Base-by-base conservation (phyloP, 169 alveolate genomes). In the Cryptosporidium viatorum region DNA sequence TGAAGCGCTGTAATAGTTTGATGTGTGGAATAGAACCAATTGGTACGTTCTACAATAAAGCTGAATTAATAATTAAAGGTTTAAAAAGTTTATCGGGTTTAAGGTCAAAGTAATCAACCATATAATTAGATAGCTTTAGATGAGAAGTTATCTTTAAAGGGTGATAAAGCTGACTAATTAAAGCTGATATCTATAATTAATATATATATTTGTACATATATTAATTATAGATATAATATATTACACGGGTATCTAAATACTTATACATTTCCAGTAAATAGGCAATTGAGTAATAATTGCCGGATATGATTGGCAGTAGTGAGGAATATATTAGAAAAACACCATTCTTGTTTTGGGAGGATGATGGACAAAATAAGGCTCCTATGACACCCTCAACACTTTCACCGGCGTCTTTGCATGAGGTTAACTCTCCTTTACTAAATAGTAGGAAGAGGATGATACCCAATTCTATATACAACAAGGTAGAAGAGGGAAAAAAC, bases 311-410 rank as follows among this genome's bases (percentile, higher is more conserved):
- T 29, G 39, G 52, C 35, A 80, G 23, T 48, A 62, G 31, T 41
- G 89, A 35, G 16, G 89, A 48, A 41, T 65, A 59, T 23, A 39
- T 41, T 50, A 65, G 89, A 80, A 80, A 65, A 29, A 9, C 71
- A 45, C 39, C 89, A 26, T 80, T 41, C 70, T 37, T 80, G 39
- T 80, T 80, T 45, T 80, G 89, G 89, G 69, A 80, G 18, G 89
- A 80, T 41, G 89, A 80, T 41, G 75, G 80, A 33, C 89, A 80
- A 14, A 65, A 59, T 18, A 80, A 80, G 69, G 33, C 59, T 12
- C 75, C 89, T 8, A 59, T 58, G 41, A 80, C 89, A 41, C 89
- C 89, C n/a, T 80, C 89, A 33, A 80, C 89, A 45, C 70, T 65
- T 23, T 80, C 89, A 5, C 89, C 89, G 9, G 71, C 89, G 55